Base-by-base conservation (phyloP, 495 filamentous ascomycete genomes). In the Neurospora sp. region DNA sequence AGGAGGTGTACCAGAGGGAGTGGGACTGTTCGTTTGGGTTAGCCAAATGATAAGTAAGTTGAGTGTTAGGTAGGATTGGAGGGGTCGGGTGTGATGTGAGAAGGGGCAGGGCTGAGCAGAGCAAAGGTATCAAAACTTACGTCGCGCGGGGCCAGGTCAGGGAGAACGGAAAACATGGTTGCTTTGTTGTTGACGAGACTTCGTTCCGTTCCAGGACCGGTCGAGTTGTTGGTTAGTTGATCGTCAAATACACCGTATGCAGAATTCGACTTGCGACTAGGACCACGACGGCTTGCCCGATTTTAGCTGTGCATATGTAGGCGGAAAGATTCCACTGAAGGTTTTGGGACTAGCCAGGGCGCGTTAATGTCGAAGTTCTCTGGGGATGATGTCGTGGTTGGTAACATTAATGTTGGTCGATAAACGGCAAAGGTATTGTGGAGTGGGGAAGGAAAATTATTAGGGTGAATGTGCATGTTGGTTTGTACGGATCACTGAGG, bases 61-160 rank as follows among this genome's bases (percentile, higher is more conserved):
- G 41, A 35, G 40, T 18, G 65, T 69, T 71, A 44, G 61, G 72
- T 78, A 68, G 72, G 40, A 20, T 42, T 70, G 27, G 44, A 40
- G 42, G 27, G 16, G 9, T 12, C 20, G 0, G 20, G 20, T 12
- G 45, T 53, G 10, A 53, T 12, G 10, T 27, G 45, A 12, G 45
- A 53, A 53, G 20, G 45, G 45, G 48, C 8, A 41, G 14, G 4
- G 27, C 40, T 42, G 38, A 61, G n/a, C 42, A 44, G 37, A 70
- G 27, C 35, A 37, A 48, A 40, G 18, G 38, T 39, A 35, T 42
- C 48, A 45, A n/a, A 27, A 81, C 88, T 78, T 87, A 93, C 92
- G 75, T 93, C 90, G 75, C 88, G 90, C 31, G 92, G 91, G 44
- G 87, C 85, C 73, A 94, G 85, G 74, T 89, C 87, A 10, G 92